Evolutionary conservation across 139 green algal genomes (phyloP), one percentile per base, ranked within the genome.

Genomic region (Chlamydomonas incerta): DNA sequence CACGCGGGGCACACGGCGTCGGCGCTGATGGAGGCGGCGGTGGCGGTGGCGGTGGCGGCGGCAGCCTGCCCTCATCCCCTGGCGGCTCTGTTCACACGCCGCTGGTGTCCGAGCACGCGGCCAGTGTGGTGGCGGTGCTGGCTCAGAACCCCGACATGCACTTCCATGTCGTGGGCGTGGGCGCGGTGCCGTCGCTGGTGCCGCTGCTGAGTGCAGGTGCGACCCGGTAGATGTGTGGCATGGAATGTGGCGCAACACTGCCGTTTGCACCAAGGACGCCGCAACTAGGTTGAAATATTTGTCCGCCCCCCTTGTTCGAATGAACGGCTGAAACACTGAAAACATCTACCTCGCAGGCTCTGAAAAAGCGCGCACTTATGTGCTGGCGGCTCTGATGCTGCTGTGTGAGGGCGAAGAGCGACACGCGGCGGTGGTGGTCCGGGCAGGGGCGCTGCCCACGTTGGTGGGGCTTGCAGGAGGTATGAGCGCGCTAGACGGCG

Each of bases 61-160:
- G 41, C 41, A 50, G 41, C 8, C 41, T 8, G 8, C 5, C 41
- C 41, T 50, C 41, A 8, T 50, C 41, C 41, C 41, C 41, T 8
- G 41, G 41, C 41, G 41, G 6, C 41, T 13, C 41, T 8, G 8
- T 50, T 9, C 33, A 37, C 46, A 33, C 29, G 17, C 33, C 41
- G 0, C 57, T 52, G 33, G 74, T 91, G 18, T 50, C 86, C 1
- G 89, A 92, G 80, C 87, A 90, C 71, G 83, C 87, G 2, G 75
- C 63, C 57, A 83, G 74, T 57, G 74, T 92, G 23, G 60, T 84
- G 24, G 83, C 81, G 52, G 87, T 92, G 66, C 74, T 92, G 52
- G 55, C 80, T 29, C 88, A 92, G 79, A 92, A 92, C 71, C 83
- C 87, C 28, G 83, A 90, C 83, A 90, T 86, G n/a, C 89, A 92